Evolutionary conservation across 2,329 filamentous ascomycete genomes (phyloP), one percentile per base, ranked within the genome.

Genomic region (Neofusicoccum sp.): DNA sequence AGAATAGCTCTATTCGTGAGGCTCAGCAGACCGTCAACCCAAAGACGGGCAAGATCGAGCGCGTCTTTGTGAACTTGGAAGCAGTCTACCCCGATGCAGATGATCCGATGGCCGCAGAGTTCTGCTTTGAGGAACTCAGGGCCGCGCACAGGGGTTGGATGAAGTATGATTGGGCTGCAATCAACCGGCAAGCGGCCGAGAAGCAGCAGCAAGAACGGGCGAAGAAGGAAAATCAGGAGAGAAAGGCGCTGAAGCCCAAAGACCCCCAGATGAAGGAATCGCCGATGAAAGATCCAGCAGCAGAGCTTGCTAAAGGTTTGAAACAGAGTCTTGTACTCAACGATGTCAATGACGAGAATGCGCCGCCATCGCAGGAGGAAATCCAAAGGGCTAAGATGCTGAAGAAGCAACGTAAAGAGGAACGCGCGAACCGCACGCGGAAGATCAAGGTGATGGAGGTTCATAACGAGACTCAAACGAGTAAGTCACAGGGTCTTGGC

Each of bases 41-140:
- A 40, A 86, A 86, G 73, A 96, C 85, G 58, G 92, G 93, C 61
- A 91, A 89, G 76, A 85, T 86, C 69, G 93, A 98, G 75, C 86
- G 89, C 64, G 89, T 97, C 31, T 93, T 90, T 76, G 92, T 96
- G 71, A 87, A 96, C 69, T 81, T 98, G 56, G 87, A 92, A 72
- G 86, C 87, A 33, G 83, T 98, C 34, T 98, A 98, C 70, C 93
- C 92, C 7, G 88, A 88, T 40, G 84, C 86, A 24, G 84, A 88
- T 47, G 84, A 89, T 63, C 82, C 86, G 1, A 70, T 72, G 59
- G 86, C 85, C 3, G 86, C 86, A 33, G 93, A 97, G 74, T 83
- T 90, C 63, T 93, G 90, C 69, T 96, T 98, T 70, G 95, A 99
- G 72, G 95, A 99, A 76, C 78, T 99, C 24, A 86, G 92, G 76